A percentile compares a stretch with the other conserved stretches of the same genome.
phyloP scores from a whole-genome alignment of 768 basidiomycete species.

The Lentinula guzmanii region DNA sequence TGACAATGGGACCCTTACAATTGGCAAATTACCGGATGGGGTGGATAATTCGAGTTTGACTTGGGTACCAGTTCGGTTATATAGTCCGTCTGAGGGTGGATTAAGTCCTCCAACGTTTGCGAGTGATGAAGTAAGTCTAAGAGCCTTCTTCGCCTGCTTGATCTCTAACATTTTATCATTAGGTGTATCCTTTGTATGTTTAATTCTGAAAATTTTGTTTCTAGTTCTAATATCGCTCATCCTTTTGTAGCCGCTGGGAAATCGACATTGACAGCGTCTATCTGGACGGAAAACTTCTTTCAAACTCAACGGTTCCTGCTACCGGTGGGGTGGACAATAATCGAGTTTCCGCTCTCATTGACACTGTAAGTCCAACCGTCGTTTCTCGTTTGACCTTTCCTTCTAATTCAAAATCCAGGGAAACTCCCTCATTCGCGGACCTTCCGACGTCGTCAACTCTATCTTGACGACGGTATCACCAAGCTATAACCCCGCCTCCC shows the following conservation, averaged over 20 bases:
- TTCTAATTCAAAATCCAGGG: slow-evolving; percentile 33
- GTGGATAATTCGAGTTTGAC: slow-evolving; percentile 51
- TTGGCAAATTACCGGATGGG: slow-evolving; percentile 55
- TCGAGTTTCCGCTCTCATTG: slow-evolving; percentile 42
- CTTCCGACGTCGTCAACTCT: slow-evolving; percentile 52
- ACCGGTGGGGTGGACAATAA: slow-evolving; percentile 22
- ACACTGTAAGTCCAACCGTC: not conserved
- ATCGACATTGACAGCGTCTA: slow-evolving; percentile 61
- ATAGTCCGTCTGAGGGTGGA: slow-evolving; percentile 49
- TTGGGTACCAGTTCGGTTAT: slow-evolving; percentile 63
- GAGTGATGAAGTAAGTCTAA: slow-evolving; percentile 45
- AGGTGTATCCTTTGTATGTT: slow-evolving; percentile 34
- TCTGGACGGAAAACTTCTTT: slow-evolving; percentile 50
- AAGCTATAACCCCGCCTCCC: slow-evolving; percentile 20
- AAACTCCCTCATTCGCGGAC: slow-evolving; percentile 67
- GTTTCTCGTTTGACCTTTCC: not conserved
- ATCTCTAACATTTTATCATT: not conserved
- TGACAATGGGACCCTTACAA: slow-evolving; percentile 49
- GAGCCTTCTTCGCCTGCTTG: not conserved
- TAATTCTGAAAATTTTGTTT: not conserved
- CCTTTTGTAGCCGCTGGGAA: slow-evolving; percentile 46
- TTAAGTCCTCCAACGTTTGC: slow-evolving; percentile 46
- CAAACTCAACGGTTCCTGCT: slow-evolving; percentile 44
- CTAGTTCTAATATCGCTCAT: not conserved
- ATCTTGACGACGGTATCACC: slow-evolving; percentile 35